Percentiles rank a stretch among this genome's conserved stretches.
These are phyloP conservation scores for Melaleuca alternifolia DNA, from an alignment of 345 rosid species.

Conservation along the genomic window DNA sequence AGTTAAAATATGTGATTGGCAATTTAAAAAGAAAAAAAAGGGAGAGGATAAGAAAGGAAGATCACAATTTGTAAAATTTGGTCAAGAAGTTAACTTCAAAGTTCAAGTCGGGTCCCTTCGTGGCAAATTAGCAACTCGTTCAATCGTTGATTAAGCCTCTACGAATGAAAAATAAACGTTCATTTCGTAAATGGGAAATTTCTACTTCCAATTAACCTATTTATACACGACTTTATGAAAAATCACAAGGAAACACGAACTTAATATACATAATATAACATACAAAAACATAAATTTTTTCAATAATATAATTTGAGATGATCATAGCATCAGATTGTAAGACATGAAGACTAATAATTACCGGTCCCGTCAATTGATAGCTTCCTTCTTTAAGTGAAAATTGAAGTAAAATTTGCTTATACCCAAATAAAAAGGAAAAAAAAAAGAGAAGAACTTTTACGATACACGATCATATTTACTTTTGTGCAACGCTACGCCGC, in stretches of 20 bases:
- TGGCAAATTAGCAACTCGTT: too few species aligned
- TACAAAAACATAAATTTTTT: too few species aligned
- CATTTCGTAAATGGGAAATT: background rate
- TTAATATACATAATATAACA: too few species aligned
- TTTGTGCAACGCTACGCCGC: rapidly evolving
- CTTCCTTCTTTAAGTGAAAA: too few species aligned
- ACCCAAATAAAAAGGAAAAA: background rate
- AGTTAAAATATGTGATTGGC: background rate
- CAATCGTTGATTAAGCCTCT: background rate
- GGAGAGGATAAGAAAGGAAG: too few species aligned
- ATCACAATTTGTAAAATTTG: background rate
- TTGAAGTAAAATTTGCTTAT: background rate
- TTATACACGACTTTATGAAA: background rate
- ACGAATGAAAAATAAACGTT: background rate
- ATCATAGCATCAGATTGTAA: too few species aligned
- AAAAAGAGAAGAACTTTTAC: too few species aligned
- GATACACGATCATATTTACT: too few species aligned
- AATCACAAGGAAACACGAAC: too few species aligned
- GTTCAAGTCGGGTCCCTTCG: background rate
- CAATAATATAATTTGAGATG: background rate
- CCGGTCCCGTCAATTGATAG: background rate
- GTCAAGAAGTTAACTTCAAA: background rate
- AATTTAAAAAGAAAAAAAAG: too few species aligned
- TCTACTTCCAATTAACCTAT: background rate
- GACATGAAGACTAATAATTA: too few species aligned